Percentiles rank a stretch among this genome's conserved stretches.
Evolutionary conservation across 2,329 filamentous ascomycete genomes (phyloP).

Genomic region (Fusarium cyanostomum): DNA sequence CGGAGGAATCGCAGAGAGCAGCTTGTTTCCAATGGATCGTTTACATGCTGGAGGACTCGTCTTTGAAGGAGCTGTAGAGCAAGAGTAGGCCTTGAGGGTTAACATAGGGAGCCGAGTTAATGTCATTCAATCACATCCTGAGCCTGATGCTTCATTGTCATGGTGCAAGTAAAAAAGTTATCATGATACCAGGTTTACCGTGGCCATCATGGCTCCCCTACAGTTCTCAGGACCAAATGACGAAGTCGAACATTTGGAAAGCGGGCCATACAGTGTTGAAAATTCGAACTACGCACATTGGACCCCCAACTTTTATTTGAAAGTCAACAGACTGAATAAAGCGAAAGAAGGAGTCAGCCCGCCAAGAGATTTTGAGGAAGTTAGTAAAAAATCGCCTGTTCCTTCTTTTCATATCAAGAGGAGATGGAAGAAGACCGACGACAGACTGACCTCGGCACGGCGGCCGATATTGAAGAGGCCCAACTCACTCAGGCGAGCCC

Average conservation of each 20-base stretch:
- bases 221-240: constrained; percentile 25
- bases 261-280: constrained; percentile 38
- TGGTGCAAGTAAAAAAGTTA: constrained; percentile 7
- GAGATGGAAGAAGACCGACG: constrained; percentile 81
- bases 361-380: neutral
- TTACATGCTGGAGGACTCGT: constrained; percentile 31
- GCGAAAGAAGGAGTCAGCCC: neutral
- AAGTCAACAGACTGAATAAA: neutral
- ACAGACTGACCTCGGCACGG: constrained; percentile 74
- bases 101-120: constrained; percentile 47
- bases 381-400: neutral
- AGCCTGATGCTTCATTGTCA: constrained; percentile 9
- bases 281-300: constrained; percentile 25
- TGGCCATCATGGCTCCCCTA: constrained; percentile 22
- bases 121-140: constrained; percentile 42
- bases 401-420: neutral
- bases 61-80: constrained; percentile 27
- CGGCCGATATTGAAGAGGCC: constrained; percentile 68
- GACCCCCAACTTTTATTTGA: constrained; percentile 33
- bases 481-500: constrained; percentile 49
- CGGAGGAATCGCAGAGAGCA: constrained; percentile 37
- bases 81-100: constrained; percentile 40
- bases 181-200: constrained; percentile 19
- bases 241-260: constrained; percentile 13
- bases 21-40: constrained; percentile 38